Conservation (phyloP, 371 early-diverging fungal species). For the Capillidium heterosporum region DNA sequence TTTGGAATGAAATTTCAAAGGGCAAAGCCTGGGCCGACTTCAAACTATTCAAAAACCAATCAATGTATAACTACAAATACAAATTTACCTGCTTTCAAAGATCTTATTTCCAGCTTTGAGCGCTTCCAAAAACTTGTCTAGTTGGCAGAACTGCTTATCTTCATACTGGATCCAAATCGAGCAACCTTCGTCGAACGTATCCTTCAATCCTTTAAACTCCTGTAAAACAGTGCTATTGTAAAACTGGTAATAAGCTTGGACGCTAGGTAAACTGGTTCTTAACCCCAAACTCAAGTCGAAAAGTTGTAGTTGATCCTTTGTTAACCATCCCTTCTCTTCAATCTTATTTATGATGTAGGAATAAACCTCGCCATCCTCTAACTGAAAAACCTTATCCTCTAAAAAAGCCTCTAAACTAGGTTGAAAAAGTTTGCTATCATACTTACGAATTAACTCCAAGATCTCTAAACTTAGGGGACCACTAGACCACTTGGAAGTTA, state of each 20-base stretch:
- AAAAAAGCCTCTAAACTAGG: too few species aligned
- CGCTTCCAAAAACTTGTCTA: conserved; percentile 17
- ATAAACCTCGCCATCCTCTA: too few species aligned
- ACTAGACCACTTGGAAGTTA: too few species aligned
- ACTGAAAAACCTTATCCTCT: too few species aligned
- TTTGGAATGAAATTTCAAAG: conserved; percentile 19
- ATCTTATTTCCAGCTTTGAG: too few species aligned
- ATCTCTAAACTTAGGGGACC: conserved; percentile 32
- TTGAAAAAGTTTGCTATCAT: too few species aligned
- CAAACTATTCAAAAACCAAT: too few species aligned
- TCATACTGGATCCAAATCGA: conserved; percentile 50
- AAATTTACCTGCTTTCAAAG: too few species aligned
- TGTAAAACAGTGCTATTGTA: conserved; percentile 44
- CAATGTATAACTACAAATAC: too few species aligned
- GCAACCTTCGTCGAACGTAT: conserved; percentile 28
- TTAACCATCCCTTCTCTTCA: too few species aligned
- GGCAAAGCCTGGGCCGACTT: conserved; percentile 12
- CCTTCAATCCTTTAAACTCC: conserved; percentile 8
- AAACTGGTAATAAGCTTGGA: conserved; percentile 60
- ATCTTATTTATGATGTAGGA: too few species aligned
- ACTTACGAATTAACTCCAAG: conserved; percentile 19
- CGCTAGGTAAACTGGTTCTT: conserved; percentile 50
- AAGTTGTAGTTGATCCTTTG: too few species aligned
- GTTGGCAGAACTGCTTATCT: conserved; percentile 36
- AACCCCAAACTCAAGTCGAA: conserved; percentile 38